Conservation (phyloP, 768 basidiomycete species). For the Mycena leptocephala region DNA sequence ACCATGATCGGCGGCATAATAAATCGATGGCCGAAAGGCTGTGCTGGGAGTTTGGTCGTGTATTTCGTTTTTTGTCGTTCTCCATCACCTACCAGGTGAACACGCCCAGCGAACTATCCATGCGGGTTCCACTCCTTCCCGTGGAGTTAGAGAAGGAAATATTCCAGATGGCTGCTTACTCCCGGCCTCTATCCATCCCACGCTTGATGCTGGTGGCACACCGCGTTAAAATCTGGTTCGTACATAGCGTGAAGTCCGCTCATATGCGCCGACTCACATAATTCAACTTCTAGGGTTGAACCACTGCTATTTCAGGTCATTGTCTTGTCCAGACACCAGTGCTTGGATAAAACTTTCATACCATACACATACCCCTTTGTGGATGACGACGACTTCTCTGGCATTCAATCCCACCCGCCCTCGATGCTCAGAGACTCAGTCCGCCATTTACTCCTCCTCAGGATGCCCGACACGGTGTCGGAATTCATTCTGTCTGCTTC, state of each 20-base stretch:
- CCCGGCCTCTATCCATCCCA: conserved; percentile 18
- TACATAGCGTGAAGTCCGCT: background rate
- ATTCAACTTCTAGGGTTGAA: conserved; percentile 14
- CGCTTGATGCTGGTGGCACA: conserved; percentile 12
- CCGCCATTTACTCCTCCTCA: conserved; percentile 4
- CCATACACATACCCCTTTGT: conserved; percentile 12
- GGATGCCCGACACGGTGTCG: background rate
- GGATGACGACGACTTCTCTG: conserved; percentile 6
- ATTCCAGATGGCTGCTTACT: conserved; percentile 8
- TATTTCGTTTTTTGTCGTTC: background rate
- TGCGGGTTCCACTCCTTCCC: conserved; percentile 15
- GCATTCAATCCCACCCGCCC: conserved; percentile 17
- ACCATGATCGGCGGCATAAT: background rate
- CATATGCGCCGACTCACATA: background rate
- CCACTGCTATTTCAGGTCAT: conserved; percentile 16
- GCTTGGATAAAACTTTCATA: conserved; percentile 5
- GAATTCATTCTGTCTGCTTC: conserved; percentile 11
- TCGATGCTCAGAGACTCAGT: conserved; percentile 7
- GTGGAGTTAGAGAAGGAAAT: conserved; percentile 19
- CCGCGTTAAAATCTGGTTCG: conserved; percentile 20
- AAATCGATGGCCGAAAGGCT: conserved; percentile 16
- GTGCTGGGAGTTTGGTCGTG: conserved; percentile 12
- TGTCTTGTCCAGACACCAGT: conserved; percentile 11
- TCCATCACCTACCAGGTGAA: conserved; percentile 2
- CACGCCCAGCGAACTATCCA: conserved; percentile 15